Evolutionary conservation across 2,329 filamentous ascomycete species (phyloP), one percentile per base, ranked within the genome.

Genomic region (Knufia petricola): DNA sequence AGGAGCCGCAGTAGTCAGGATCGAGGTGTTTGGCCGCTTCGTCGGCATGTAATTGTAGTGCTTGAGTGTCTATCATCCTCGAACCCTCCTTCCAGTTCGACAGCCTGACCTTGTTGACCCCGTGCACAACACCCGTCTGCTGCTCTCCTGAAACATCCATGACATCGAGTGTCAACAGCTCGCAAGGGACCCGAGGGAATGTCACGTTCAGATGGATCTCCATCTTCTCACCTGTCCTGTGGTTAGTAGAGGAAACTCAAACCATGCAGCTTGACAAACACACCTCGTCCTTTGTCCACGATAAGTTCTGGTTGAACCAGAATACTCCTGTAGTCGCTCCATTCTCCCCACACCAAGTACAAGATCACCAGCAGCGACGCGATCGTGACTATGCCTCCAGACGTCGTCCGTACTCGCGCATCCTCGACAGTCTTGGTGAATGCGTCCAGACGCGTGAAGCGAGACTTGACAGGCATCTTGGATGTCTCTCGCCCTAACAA

Each of bases 341-440:
- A 98, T 82, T 98, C 92, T 67, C 89, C 88, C 82, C 86, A 89
- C 21, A 88, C 78, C 58, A 98, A 77, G 68, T 84, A 95, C 38
- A 96, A 64, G 48, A 98, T 87, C 46, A 95, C 78, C 44, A 98
- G 66, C 60, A 98, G 73, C 52, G 89, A 95, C 57, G 84, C 77
- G 60, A 98, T 88, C 49, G 92, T 98, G 61, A 98, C 87, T 59
- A 98, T 80, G 58, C 92, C 92, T 57, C 92, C 92, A 2, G 88
- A 95, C 4, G 89, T 95, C 26, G 92, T 98, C 61, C 94, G 85
- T 64, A 98, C 81, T 60, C 92, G 81, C 58, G 94, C 92, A 80
- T 98, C 92, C 67, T 98, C 92, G 59, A 98, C 92, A 10, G 92
- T 98, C 72, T 98, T 98, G 45, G 90, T 95, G 67, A 98, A 98